Conservation (phyloP, 2,329 filamentous ascomycete species). For the Colletotrichum neosansevieriae region DNA sequence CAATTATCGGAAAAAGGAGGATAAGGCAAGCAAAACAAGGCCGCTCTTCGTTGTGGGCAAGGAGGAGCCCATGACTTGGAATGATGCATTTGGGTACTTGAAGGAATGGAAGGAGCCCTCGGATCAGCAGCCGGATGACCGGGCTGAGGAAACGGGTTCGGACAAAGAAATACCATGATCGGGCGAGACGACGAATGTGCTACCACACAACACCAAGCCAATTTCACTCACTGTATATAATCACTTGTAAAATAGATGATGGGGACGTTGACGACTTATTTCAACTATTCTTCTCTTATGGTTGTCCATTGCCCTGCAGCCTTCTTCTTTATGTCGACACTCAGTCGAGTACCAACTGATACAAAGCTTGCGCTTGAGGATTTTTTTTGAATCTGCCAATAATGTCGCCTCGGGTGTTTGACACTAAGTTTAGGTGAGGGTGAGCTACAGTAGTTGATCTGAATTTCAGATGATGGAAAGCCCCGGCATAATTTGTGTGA, state of each 20-base stretch:
- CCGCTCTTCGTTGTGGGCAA: constrained; percentile 63
- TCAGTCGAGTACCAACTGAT: too few species aligned
- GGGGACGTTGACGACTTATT: not conserved
- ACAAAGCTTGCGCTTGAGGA: too few species aligned
- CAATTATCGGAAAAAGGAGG: constrained; percentile 66
- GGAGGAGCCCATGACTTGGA: constrained; percentile 48
- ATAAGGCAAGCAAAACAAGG: constrained; percentile 60
- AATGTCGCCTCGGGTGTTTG: too few species aligned
- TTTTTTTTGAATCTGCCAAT: too few species aligned
- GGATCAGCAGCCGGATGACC: constrained; percentile 2
- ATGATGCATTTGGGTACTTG: constrained; percentile 50
- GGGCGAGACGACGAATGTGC: not conserved
- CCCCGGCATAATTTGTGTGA: too few species aligned
- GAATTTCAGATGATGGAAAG: too few species aligned
- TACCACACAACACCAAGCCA: constrained; percentile 4
- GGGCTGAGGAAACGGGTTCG: not conserved
- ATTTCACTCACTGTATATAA: constrained; percentile 19
- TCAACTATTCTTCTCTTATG: constrained; percentile 18
- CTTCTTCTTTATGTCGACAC: too few species aligned
- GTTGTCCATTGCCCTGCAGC: too few species aligned
- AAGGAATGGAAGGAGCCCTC: constrained; percentile 27
- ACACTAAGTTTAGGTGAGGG: too few species aligned
- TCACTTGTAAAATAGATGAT: constrained; percentile 24
- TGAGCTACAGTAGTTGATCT: too few species aligned
- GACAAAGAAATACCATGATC: not conserved